Evolutionary conservation across 176 grass and related monocot species (phyloP).

Genomic region (Musa acuminata): DNA sequence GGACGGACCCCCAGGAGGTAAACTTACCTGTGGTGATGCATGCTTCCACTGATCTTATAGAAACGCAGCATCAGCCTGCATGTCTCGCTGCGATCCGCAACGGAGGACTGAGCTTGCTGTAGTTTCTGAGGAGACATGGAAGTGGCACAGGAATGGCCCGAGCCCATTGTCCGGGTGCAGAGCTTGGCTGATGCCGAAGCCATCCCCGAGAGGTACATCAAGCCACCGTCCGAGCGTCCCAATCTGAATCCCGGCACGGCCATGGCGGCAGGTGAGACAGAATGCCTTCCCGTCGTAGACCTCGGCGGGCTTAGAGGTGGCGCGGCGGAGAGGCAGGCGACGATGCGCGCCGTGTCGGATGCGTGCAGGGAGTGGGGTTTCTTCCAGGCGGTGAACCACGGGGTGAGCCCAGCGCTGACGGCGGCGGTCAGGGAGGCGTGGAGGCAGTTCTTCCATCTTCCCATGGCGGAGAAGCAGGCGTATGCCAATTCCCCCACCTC

Average conservation of each 20-base stretch:
- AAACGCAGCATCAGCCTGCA: too few species aligned
- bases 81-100: too few species aligned
- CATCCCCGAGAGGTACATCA: constrained; percentile 1
- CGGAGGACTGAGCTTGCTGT: too few species aligned
- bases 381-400: constrained; percentile 33
- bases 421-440: constrained; percentile 4
- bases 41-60: too few species aligned
- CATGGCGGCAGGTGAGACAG: too few species aligned
- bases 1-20: too few species aligned
- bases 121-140: background rate
- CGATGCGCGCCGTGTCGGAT: background rate
- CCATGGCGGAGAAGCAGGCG: constrained; percentile 22
- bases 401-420: constrained; percentile 3
- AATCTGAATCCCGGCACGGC: too few species aligned
- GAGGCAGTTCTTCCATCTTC: constrained; percentile 22
- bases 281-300: background rate
- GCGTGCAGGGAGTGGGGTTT: constrained; percentile 25
- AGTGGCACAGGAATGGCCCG: background rate
- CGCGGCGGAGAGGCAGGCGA: background rate
- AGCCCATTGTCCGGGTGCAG: constrained; percentile 10
- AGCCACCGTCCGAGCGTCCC: constrained; percentile 5
- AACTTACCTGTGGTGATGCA: too few species aligned
- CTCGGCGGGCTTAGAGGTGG: background rate
- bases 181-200: background rate
- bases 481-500: constrained; percentile 19